Evolutionary conservation across 208 protist species (phyloP).

Genomic region (Porcisia hertigi): DNA sequence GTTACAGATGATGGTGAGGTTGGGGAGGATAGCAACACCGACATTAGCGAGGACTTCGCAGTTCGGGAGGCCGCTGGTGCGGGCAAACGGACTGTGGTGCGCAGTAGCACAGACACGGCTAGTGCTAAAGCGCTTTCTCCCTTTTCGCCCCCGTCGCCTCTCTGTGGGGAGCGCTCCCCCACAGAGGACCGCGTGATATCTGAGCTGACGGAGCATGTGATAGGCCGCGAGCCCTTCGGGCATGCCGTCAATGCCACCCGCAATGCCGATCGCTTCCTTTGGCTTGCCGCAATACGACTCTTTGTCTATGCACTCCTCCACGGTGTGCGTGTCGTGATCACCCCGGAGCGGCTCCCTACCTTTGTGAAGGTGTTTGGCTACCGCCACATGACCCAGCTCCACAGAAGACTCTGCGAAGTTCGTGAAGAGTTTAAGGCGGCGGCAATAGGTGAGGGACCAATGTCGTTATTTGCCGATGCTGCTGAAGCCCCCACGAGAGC

Average conservation of each 20-base stretch:
- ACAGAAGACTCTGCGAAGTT: conserved; percentile 10
- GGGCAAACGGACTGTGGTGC: conserved; percentile 6
- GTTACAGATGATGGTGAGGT: not conserved
- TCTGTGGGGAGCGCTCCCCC: not conserved
- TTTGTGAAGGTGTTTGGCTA: conserved; percentile 49
- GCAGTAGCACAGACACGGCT: not conserved
- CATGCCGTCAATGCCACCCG: not conserved
- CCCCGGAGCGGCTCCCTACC: conserved; percentile 50
- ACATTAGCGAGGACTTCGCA: conserved; percentile 4
- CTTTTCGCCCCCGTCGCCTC: not conserved
- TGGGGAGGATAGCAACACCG: not conserved
- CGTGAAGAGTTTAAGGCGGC: not conserved
- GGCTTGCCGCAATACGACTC: conserved; percentile 39
- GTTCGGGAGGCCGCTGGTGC: conserved; percentile 8
- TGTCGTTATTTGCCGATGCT: not conserved
- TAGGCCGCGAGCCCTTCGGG: conserved; percentile 4
- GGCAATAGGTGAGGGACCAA: not conserved
- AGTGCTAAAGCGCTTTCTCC: not conserved
- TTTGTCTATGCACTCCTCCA: conserved; percentile 48
- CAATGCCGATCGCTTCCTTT: conserved; percentile 1
- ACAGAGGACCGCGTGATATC: conserved; percentile 10
- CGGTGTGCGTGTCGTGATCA: conserved; percentile 43
- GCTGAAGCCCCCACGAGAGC: not conserved
- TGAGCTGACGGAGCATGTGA: conserved; percentile 9
- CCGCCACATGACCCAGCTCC: conserved; percentile 21